These are phyloP conservation scores for Fusarium scirpi DNA, from an alignment of 2,329 filamentous ascomycete species.

Conservation along the genomic window DNA sequence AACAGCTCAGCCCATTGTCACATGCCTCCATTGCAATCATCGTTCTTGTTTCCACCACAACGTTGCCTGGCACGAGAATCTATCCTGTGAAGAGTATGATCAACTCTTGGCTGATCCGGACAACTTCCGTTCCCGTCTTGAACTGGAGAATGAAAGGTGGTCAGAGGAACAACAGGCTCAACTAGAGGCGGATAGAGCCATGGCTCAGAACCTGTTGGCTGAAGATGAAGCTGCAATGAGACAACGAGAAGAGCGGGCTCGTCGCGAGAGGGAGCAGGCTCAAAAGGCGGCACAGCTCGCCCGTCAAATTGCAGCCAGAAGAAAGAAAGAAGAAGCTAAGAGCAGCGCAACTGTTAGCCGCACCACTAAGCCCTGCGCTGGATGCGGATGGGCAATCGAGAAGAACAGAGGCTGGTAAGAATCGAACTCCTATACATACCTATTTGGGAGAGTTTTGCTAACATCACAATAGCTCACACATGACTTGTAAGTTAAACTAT, in stretches of 20 bases:
- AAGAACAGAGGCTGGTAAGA: conserved; percentile 58
- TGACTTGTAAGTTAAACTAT: conserved; percentile 55
- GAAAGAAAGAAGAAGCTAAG: conserved; percentile 52
- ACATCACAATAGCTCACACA: conserved; percentile 52
- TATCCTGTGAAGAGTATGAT: conserved; percentile 60
- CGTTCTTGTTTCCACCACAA: conserved; percentile 59
- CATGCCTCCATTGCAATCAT: conserved; percentile 55
- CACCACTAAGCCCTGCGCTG: conserved; percentile 55
- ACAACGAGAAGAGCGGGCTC: conserved; percentile 41
- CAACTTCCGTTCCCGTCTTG: conserved; percentile 54
- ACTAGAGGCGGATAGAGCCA: conserved; percentile 57
- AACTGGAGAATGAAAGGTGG: conserved; percentile 51
- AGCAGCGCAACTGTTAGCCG: conserved; percentile 46
- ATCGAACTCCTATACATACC: neutral
- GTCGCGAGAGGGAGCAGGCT: conserved; percentile 40
- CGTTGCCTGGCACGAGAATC: conserved; percentile 56
- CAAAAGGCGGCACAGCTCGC: conserved; percentile 46
- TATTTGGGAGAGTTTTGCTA: conserved; percentile 27
- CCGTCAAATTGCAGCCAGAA: conserved; percentile 46
- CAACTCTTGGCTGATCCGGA: conserved; percentile 53
- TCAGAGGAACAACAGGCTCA: conserved; percentile 60
- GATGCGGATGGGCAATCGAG: conserved; percentile 54
- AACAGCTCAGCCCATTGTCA: conserved; percentile 55
- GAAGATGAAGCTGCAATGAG: conserved; percentile 48
- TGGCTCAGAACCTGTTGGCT: conserved; percentile 50